A percentile compares a stretch with the other conserved stretches of the same genome.
These are phyloP conservation scores for Amanita fuliginea DNA, from an alignment of 768 basidiomycete genomes.

Conservation along the genomic window DNA sequence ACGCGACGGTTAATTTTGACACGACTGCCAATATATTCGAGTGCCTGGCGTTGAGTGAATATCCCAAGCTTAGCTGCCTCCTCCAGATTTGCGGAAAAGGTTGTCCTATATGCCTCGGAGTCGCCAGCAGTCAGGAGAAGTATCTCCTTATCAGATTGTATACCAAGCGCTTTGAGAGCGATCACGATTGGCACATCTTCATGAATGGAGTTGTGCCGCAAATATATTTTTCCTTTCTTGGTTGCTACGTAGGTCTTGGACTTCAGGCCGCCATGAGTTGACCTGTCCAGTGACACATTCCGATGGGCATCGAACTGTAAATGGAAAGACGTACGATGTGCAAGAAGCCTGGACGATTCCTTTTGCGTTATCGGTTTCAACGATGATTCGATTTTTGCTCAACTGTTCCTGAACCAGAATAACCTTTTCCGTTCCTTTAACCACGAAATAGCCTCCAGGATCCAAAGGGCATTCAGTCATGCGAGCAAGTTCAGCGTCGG, in stretches of 20 bases:
- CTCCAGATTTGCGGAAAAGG: constrained; percentile 88
- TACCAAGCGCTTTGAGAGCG: constrained; percentile 91
- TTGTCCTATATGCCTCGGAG: constrained; percentile 75
- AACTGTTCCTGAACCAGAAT: constrained; percentile 98
- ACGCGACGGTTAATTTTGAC: constrained; percentile 81
- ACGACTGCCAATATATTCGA: constrained; percentile 90
- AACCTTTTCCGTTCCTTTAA: constrained; percentile 98
- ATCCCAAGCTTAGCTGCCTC: constrained; percentile 88
- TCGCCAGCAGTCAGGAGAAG: constrained; percentile 88
- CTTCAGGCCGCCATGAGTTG: constrained; percentile 76
- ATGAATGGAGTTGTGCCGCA: constrained; percentile 94
- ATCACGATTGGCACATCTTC: constrained; percentile 96
- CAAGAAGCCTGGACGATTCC: constrained; percentile 90
- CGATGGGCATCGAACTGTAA: neutral
- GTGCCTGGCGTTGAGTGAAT: constrained; percentile 86
- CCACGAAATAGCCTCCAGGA: constrained; percentile 99
- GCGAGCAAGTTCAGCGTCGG: constrained; percentile 73
- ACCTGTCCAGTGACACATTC: constrained; percentile 27
- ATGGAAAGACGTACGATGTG: constrained; percentile 63
- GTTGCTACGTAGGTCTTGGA: constrained; percentile 97
- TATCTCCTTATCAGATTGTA: constrained; percentile 97
- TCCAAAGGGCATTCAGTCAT: constrained; percentile 98
- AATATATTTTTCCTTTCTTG: constrained; percentile 90
- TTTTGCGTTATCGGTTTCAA: constrained; percentile 87
- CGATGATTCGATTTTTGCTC: constrained; percentile 98